phyloP scores from a whole-genome alignment of 1,284 basidiomycete genomes.

The Golubevia sp. region DNA sequence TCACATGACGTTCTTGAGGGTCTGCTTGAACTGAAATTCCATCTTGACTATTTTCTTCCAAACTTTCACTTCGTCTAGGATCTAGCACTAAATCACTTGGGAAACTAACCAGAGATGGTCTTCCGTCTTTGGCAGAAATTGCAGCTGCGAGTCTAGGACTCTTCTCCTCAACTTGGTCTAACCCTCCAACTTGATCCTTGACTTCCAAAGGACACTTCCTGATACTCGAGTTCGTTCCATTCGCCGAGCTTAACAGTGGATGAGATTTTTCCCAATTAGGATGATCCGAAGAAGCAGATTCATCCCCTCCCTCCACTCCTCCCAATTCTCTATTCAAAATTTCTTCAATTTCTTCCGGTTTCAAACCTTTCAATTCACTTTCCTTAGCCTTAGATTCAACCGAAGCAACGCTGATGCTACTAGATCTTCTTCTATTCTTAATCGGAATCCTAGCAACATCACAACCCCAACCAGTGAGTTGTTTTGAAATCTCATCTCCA shows the following conservation, averaged over 20 bases:
- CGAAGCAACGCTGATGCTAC: neutral
- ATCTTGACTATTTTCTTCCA: neutral
- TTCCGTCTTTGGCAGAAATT: slow-evolving; percentile 25
- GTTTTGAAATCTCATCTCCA: neutral
- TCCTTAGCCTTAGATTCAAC: neutral
- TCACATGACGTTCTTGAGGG: slow-evolving; percentile 10
- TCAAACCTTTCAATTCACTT: neutral
- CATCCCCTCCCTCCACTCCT: no score
- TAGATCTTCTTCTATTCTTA: neutral
- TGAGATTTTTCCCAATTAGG: neutral
- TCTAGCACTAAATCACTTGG: slow-evolving; percentile 21
- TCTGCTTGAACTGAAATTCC: neutral
- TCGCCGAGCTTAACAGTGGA: neutral
- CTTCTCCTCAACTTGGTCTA: slow-evolving; percentile 3
- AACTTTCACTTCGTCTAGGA: neutral
- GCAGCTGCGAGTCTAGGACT: slow-evolving; percentile 25
- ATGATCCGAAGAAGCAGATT: no score
- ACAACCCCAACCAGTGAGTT: neutral
- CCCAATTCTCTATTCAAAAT: neutral
- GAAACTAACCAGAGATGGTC: slow-evolving; percentile 33
- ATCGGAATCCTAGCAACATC: neutral
- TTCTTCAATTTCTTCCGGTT: neutral
- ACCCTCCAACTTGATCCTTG: slow-evolving; percentile 1
- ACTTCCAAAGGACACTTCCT: neutral
- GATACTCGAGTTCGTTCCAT: neutral